A percentile compares a stretch with the other conserved stretches of the same genome.
Evolutionary conservation across 495 filamentous ascomycete genomes (phyloP).

Genomic region (Xylaria nigripes): DNA sequence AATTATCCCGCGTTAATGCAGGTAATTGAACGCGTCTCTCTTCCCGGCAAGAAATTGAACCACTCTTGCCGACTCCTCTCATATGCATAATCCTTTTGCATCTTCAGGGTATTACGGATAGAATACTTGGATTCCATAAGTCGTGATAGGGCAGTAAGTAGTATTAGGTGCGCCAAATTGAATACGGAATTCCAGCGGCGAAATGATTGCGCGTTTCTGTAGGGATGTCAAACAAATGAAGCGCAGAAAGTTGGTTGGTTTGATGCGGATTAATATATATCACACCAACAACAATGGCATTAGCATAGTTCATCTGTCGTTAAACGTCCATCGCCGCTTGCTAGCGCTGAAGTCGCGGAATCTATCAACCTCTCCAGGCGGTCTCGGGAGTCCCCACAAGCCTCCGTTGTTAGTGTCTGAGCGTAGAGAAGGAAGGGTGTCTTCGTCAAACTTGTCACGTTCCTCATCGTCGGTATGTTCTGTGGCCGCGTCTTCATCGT

Average conservation of each 20-base stretch:
- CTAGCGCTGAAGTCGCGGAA: constrained; percentile 28
- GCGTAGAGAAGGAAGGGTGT: constrained; percentile 14
- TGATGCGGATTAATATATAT: neutral
- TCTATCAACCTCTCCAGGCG: constrained; percentile 30
- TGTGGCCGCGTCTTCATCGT: neutral
- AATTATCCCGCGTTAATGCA: too few relatives aligned
- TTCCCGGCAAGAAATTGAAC: neutral
- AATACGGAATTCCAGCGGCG: neutral
- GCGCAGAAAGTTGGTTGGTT: neutral
- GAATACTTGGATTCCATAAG: neutral
- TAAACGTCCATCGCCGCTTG: constrained; percentile 42
- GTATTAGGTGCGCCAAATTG: neutral
- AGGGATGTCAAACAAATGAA: neutral
- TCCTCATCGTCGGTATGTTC: constrained; percentile 14
- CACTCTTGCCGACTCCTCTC: neutral
- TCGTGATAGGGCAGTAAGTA: neutral
- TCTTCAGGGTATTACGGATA: neutral
- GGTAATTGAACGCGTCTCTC: too few relatives aligned
- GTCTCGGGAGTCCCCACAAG: constrained; percentile 31
- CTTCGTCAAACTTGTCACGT: constrained; percentile 18
- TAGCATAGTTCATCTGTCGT: constrained; percentile 23
- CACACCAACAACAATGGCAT: neutral
- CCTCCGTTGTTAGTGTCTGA: constrained; percentile 22
- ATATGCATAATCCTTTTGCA: neutral
- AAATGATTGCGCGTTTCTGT: neutral